Base-by-base conservation (phyloP, 2,329 filamentous ascomycete genomes). In the Tolypocladium ovalisporum region DNA sequence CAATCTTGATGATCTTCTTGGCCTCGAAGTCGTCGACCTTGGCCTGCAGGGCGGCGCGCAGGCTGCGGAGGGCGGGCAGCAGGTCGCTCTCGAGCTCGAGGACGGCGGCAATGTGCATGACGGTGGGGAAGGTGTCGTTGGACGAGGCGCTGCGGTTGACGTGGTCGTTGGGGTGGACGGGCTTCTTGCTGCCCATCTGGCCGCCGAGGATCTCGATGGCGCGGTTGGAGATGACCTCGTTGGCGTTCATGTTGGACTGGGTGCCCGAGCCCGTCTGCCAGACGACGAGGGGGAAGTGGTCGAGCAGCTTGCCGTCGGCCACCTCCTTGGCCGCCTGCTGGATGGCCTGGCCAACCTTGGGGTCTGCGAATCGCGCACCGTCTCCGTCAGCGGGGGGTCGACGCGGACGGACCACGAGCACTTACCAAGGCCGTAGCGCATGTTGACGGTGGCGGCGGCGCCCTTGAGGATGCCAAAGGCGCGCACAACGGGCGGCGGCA, bases 211-310 rank as follows among this genome's bases (percentile, higher is more conserved):
- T 96, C 80, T 97, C 93, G 75, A 97, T 97, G 63, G 94, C 94
- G 64, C 94, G 90, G 84, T 97, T 99, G 63, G 93, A 97, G 75
- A 99, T 97, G 75, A 99, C 94, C 75, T 99, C 94, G 80, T 99
- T 99, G 72, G 93, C 92, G 79, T 99, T 99, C 94, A 97, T 97
- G 85, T 96, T 97, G 74, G 92, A 97, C 81, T 97, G 94, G 35
- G 94, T 97, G 71, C 94, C 94, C 54, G 94, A 97, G 62, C 94
- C 94, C 56, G 94, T 99, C 81, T 99, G 94, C 94, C 94, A 99
- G 70, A 99, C 93, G 58, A 97, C 93, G 60, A 97, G 89, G 63
- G 94, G 94, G 79, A 99, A 97, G 81, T 97, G 93, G 75, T 97
- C 92, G 69, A 95, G 75, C 67, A 97, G 87, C 82, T 97, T 96